A percentile compares a stretch with the other conserved stretches of the same genome.
Conservation (phyloP, 2,329 filamentous ascomycete species). For the Pyrenochaeta sp. region DNA sequence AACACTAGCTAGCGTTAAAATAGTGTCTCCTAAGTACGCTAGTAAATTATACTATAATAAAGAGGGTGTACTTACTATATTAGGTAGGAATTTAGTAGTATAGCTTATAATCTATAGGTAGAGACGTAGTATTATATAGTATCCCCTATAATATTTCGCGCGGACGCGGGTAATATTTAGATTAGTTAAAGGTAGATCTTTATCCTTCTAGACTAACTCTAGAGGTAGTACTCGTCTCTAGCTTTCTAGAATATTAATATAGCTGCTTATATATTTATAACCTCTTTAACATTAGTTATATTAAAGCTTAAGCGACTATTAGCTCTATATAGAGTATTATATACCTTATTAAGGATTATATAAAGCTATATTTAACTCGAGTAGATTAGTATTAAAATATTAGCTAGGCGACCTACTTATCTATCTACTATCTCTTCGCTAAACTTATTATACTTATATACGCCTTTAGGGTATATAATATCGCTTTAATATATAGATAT, state of each 20-base stretch:
- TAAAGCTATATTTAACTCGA: constrained; percentile 69
- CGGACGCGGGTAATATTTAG: constrained; percentile 85
- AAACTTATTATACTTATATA: constrained; percentile 52
- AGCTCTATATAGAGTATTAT: constrained; percentile 62
- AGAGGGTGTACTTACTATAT: constrained; percentile 24
- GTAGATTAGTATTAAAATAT: constrained; percentile 64
- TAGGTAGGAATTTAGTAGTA: constrained; percentile 51
- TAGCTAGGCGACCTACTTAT: constrained; percentile 37
- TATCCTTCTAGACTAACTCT: constrained; percentile 69
- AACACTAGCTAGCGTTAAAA: constrained; percentile 55
- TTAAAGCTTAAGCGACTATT: constrained; percentile 45
- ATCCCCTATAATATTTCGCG: constrained; percentile 93
- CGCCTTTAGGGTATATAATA: constrained; percentile 72
- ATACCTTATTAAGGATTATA: constrained; percentile 64
- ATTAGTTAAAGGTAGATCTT: constrained; percentile 74
- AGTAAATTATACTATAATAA: constrained; percentile 59
- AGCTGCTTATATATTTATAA: constrained; percentile 36
- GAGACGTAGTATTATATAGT: constrained; percentile 87
- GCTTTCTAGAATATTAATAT: constrained; percentile 57
- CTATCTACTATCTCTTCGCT: constrained; percentile 21
- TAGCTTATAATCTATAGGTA: constrained; percentile 71
- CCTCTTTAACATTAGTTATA: constrained; percentile 38
- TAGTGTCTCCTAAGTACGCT: constrained; percentile 49
- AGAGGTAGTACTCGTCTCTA: constrained; percentile 63
- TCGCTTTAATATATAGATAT: constrained; percentile 66